phyloP scores from a whole-genome alignment of 2,329 filamentous ascomycete species.

The Tolypocladium inflatum region DNA sequence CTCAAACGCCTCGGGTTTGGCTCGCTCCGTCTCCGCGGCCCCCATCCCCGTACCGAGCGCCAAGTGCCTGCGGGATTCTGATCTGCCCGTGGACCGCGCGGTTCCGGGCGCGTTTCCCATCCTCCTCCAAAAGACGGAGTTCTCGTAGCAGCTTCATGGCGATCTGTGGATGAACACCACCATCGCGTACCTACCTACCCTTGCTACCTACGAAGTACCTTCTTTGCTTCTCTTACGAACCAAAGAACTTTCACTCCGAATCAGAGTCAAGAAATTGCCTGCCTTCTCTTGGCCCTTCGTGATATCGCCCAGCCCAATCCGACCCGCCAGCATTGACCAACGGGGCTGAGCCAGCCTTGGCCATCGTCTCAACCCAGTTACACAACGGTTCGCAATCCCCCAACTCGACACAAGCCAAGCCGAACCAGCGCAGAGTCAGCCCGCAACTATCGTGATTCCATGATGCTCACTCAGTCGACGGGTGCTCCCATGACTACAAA shows the following conservation, averaged over 20 bases:
- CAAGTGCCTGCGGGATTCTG: background rate
- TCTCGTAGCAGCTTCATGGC: too few species aligned
- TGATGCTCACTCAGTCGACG: background rate
- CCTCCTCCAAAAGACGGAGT: too few species aligned
- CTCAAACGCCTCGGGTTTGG: background rate
- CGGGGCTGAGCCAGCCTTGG: background rate
- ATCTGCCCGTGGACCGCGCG: background rate
- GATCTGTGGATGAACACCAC: background rate
- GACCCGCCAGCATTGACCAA: background rate
- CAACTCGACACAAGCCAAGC: background rate
- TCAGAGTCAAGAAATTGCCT: too few species aligned
- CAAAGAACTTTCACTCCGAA: too few species aligned
- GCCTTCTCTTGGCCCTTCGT: background rate
- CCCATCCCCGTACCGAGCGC: background rate
- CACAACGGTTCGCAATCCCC: background rate
- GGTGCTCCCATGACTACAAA: too few species aligned
- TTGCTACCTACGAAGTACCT: too few species aligned
- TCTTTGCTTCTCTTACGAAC: too few species aligned
- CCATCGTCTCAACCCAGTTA: background rate
- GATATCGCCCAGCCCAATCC: background rate
- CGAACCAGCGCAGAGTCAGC: background rate
- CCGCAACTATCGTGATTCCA: background rate
- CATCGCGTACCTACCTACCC: too few species aligned
- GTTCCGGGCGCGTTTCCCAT: background rate
- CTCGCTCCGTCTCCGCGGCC: background rate